phyloP scores from a whole-genome alignment of 495 filamentous ascomycete species.

The Thermothielavioides terrestris region DNA sequence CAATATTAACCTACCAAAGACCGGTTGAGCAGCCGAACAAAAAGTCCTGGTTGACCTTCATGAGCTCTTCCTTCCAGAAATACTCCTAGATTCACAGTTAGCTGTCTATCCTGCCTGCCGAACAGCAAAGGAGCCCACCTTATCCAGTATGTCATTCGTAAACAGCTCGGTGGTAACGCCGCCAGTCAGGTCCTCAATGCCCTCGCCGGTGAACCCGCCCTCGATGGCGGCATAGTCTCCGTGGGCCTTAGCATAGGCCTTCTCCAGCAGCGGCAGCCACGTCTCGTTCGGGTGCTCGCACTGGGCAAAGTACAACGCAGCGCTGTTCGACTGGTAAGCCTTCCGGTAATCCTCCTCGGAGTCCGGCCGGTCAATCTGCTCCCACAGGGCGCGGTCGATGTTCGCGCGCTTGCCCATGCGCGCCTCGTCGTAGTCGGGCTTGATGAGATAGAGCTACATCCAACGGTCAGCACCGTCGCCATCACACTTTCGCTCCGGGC shows the following conservation, averaged over 20 bases:
- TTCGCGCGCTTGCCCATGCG: slow-evolving; percentile 28
- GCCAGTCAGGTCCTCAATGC: slow-evolving; percentile 86
- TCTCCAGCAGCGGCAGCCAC: slow-evolving; percentile 89
- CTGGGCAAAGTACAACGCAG: slow-evolving; percentile 77
- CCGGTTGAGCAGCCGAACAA: slow-evolving; percentile 78
- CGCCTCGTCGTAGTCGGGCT: slow-evolving; percentile 70
- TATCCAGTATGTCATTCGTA: slow-evolving; percentile 77
- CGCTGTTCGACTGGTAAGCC: slow-evolving; percentile 62
- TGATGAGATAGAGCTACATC: slow-evolving; percentile 58
- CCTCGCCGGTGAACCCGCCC: slow-evolving; percentile 80
- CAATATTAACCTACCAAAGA: slow-evolving; percentile 24
- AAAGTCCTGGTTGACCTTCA: slow-evolving; percentile 78
- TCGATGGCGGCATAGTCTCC: slow-evolving; percentile 78
- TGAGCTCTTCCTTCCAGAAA: slow-evolving; percentile 81
- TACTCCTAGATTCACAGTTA: slow-evolving; percentile 38
- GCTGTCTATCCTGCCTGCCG: not conserved
- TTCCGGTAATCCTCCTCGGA: slow-evolving; percentile 71
- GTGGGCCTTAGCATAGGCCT: slow-evolving; percentile 94
- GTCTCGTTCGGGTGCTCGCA: slow-evolving; percentile 83
- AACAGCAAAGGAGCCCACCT: slow-evolving; percentile 17
- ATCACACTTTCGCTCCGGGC: not conserved
- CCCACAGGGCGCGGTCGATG: slow-evolving; percentile 59
- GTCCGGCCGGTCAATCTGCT: slow-evolving; percentile 59
- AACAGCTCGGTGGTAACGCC: slow-evolving; percentile 79
- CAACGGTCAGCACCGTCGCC: not conserved